Conservation (phyloP, 768 basidiomycete species). For the Lactifluus volemus region DNA sequence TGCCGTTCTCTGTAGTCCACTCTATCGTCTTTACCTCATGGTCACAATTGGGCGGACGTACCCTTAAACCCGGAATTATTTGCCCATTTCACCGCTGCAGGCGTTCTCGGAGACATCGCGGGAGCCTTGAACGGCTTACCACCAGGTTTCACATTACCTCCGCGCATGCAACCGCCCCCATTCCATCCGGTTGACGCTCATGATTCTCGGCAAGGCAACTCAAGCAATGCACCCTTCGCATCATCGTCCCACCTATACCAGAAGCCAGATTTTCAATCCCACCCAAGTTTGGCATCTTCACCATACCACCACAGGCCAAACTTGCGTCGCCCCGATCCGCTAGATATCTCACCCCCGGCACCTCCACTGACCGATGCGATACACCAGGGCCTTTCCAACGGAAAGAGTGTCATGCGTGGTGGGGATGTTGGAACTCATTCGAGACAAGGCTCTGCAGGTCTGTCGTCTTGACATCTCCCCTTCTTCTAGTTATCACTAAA, state of each 20-base stretch:
- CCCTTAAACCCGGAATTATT: constrained; percentile 55
- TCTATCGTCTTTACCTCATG: constrained; percentile 22
- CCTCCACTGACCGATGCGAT: not conserved
- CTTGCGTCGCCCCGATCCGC: not conserved
- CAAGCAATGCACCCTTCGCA: not conserved
- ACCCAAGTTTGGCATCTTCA: not conserved
- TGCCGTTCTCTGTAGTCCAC: constrained; percentile 20
- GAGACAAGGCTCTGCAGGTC: constrained; percentile 14
- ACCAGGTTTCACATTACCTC: constrained; percentile 25
- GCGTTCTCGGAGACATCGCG: constrained; percentile 38
- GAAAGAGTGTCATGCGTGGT: not conserved
- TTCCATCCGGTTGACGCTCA: not conserved
- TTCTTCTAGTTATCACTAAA: not conserved
- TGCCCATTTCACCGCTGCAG: constrained; percentile 52
- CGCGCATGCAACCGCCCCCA: constrained; percentile 6
- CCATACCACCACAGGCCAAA: not conserved
- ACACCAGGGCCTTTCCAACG: not conserved
- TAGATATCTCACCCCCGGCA: not conserved
- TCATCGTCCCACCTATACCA: not conserved
- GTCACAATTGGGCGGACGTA: constrained; percentile 43
- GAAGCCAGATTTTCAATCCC: not conserved
- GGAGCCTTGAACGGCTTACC: constrained; percentile 34
- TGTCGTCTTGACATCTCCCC: not conserved
- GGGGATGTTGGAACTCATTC: not conserved
- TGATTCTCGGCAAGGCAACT: not conserved